Percentiles rank a stretch among this genome's conserved stretches.
phyloP scores from a whole-genome alignment of 2,329 filamentous ascomycete genomes.

The Fusarium keratoplasticum region DNA sequence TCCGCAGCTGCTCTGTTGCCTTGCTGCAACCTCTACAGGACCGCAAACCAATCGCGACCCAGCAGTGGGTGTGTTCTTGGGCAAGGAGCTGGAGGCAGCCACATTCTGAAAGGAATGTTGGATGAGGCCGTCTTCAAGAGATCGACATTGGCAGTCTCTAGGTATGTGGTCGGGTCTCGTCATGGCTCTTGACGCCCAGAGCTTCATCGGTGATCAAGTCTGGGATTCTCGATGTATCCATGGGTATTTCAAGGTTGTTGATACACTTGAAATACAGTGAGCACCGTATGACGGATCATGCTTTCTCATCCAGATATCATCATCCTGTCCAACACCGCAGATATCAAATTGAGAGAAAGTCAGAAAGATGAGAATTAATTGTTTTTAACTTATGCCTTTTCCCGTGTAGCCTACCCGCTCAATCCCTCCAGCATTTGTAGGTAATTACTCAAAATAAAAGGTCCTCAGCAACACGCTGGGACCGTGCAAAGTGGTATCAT shows the following conservation, averaged over 20 bases:
- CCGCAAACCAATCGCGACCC: not conserved
- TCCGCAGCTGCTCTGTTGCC: not conserved
- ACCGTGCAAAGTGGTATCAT: conserved; percentile 48
- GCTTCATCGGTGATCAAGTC: not conserved
- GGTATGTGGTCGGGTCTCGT: not conserved
- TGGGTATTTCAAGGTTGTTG: not conserved
- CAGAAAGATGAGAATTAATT: not conserved
- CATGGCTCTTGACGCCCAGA: not conserved
- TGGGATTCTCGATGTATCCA: not conserved
- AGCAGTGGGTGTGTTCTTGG: not conserved
- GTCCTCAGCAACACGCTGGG: conserved; percentile 30
- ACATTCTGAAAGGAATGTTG: not conserved
- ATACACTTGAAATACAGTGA: not conserved
- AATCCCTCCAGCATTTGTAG: conserved; percentile 9
- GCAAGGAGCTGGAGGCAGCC: not conserved
- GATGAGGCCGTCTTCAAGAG: not conserved
- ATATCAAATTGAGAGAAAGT: not conserved
- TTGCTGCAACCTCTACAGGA: not conserved
- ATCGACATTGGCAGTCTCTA: not conserved
- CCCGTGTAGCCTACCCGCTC: not conserved
- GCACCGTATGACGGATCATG: not conserved
- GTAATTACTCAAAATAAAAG: conserved; percentile 21
- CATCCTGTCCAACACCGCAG: not conserved
- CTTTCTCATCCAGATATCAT: not conserved
- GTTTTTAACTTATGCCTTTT: not conserved